Base-by-base conservation (phyloP, 169 alveolate species). In the Pseudocohnilembus persalinus region DNA sequence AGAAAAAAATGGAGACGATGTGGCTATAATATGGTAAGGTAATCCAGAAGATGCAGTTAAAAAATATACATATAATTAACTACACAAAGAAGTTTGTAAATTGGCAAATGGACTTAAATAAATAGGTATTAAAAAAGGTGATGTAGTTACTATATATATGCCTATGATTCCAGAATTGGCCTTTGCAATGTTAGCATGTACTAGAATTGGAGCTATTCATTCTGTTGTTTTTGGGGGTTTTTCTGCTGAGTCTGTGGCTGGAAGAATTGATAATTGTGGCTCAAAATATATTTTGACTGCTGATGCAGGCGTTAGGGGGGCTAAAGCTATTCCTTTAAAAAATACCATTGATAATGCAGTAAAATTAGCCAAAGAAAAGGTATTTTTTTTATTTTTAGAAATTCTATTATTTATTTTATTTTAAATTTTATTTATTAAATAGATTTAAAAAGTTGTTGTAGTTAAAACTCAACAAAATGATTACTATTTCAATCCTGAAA, bases 151-250 rank as follows among this genome's bases (percentile, higher is more conserved):
- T 29, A 92, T 88, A 26, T 95, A 96, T 89, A 96, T 96, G 97
- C 98, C 97, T 24, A 94, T 92, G 92, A 94, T 94, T 63, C 98
- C 97, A 4, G 97, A 92, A 88, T 95, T 94, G 29, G 90, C 90
- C 27, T 91, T 93, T 74, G 89, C 93, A n/a, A 95, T 96, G 97
- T 81, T 93, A 31, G 95, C 97, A 4, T 93, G 96, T 81, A 94
- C 96, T n/a, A 81, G 98, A 83, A 89, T 96, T 31, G 98, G 98
- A 24, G 97, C 97, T 0, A 90, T 95, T 76, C 97, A 94, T 81
- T 92, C 96, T 35, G 97, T 95, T 28, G 97, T 95, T 63, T 94
- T 95, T 87, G 97, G 97, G 27, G 97, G 97, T 26, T 96, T 93
- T 83, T 92, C 97, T 24, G 93, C 94, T 30, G 81, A 89, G 83